These are phyloP conservation scores for Adansonia grandidieri DNA, from an alignment of 441 rosid genomes.

Conservation along the genomic window DNA sequence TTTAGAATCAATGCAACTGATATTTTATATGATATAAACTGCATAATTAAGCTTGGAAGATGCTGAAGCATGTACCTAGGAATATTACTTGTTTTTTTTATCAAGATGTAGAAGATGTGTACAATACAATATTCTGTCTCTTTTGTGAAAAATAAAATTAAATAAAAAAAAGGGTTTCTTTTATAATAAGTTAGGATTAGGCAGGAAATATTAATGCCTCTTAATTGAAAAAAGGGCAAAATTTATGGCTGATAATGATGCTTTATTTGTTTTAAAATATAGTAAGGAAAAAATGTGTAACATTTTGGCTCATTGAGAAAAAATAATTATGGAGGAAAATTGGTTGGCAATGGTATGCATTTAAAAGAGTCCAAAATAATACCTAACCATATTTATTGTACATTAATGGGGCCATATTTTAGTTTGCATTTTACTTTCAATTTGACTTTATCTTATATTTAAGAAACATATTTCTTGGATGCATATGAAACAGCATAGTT, in stretches of 20 bases:
- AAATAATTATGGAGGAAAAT: background rate
- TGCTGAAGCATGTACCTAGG: constrained; percentile 12
- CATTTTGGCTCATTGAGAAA: constrained; percentile 4
- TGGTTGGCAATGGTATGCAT: no score
- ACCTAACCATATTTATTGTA: no score
- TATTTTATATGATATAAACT: background rate
- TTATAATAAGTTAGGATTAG: background rate
- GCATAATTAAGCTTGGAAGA: constrained; percentile 7
- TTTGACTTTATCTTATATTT: no score
- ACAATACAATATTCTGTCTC: background rate
- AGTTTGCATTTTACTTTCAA: no score
- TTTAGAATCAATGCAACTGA: background rate
- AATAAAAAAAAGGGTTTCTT: background rate
- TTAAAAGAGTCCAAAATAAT: no score
- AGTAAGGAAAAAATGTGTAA: background rate
- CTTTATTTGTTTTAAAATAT: background rate
- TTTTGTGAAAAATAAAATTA: background rate
- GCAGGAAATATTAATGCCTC: background rate
- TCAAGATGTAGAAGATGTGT: background rate
- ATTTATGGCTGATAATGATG: background rate
- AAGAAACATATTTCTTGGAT: no score
- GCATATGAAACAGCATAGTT: no score
- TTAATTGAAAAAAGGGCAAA: background rate
- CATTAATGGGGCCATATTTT: no score
- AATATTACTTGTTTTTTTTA: constrained; percentile 1